Percentiles rank a stretch among this genome's conserved stretches.
Conservation (phyloP, 2,329 filamentous ascomycete genomes). For the Eutypella sp. region DNA sequence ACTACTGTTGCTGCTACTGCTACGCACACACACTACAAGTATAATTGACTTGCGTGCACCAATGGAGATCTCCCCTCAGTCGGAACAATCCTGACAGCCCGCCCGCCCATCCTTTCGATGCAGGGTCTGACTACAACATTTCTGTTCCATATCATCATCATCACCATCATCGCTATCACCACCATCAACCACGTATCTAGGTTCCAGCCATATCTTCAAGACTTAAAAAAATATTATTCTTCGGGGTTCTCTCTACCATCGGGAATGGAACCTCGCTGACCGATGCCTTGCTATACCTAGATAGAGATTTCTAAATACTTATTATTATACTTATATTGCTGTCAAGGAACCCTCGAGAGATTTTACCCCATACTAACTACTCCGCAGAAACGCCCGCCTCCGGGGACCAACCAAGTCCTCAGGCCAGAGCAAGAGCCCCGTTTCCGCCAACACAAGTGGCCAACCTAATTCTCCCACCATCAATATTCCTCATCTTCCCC, state of each 20-base stretch:
- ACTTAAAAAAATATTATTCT: background rate
- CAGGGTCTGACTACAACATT: background rate
- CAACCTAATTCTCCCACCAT: conserved; percentile 44
- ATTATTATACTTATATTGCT: no score
- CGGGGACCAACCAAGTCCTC: conserved; percentile 48
- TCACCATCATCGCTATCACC: no score
- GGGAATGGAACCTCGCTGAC: background rate
- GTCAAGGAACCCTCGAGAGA: background rate
- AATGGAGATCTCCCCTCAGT: background rate
- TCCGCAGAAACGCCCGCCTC: conserved; percentile 51
- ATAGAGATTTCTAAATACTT: background rate
- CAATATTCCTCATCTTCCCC: conserved; percentile 12
- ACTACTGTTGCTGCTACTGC: no score
- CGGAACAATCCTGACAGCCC: no score
- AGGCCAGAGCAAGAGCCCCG: conserved; percentile 48
- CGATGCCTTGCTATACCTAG: conserved; percentile 2
- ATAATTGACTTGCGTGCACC: background rate
- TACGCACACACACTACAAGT: no score
- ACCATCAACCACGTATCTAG: no score
- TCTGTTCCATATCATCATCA: background rate
- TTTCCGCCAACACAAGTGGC: conserved; percentile 38
- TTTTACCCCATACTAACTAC: conserved; percentile 22
- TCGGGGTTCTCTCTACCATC: background rate
- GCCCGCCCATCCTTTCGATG: no score
- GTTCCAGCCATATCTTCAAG: no score